phyloP scores from a whole-genome alignment of 2,329 filamentous ascomycete species.

The Diplocarpon rosae region DNA sequence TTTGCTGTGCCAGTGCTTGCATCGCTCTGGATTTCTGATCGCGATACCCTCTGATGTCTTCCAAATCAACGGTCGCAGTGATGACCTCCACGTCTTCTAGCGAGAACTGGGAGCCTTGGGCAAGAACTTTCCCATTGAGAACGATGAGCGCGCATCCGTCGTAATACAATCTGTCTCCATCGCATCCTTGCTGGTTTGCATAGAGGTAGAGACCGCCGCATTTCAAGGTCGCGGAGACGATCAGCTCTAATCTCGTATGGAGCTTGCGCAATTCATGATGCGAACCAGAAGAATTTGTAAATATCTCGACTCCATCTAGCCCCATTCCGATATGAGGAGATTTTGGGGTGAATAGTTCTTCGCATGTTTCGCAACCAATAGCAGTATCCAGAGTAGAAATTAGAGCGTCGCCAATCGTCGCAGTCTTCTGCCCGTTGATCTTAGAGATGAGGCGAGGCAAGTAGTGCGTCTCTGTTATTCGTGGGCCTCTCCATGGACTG shows the following conservation, averaged over 20 bases:
- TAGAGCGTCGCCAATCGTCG: conserved; percentile 48
- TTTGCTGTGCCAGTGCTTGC: conserved; percentile 22
- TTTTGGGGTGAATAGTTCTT: conserved; percentile 53
- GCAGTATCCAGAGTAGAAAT: conserved; percentile 46
- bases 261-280: conserved; percentile 62
- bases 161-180: conserved; percentile 39
- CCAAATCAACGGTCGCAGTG: conserved; percentile 55
- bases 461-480: conserved; percentile 50
- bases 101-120: conserved; percentile 38
- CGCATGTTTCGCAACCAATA: conserved; percentile 55
- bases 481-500: conserved; percentile 2
- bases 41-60: conserved; percentile 56
- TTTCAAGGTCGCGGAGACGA: conserved; percentile 54
- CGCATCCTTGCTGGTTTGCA: conserved; percentile 49
- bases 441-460: conserved; percentile 45
- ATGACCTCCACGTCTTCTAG: conserved; percentile 52
- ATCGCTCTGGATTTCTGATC: conserved; percentile 11
- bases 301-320: conserved; percentile 61
- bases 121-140: conserved; percentile 46
- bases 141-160: conserved; percentile 51
- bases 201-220: conserved; percentile 50
- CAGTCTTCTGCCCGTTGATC: conserved; percentile 38
- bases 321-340: conserved; percentile 44
- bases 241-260: conserved; percentile 50
- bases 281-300: conserved; percentile 58